phyloP scores from a whole-genome alignment of 208 protist species.

The Wallacemonas sp. region DNA sequence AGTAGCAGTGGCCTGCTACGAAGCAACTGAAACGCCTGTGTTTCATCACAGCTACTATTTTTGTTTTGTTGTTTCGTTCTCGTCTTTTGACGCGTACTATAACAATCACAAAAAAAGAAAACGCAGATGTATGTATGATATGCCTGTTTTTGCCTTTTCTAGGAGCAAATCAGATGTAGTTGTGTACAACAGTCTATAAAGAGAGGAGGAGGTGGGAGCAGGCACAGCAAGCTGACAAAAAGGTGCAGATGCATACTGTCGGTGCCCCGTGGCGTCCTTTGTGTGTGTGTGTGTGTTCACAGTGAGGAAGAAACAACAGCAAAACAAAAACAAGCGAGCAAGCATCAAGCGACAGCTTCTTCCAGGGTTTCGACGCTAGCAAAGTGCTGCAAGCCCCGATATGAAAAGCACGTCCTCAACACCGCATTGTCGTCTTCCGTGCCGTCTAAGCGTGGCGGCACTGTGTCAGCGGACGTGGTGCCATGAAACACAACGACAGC shows the following conservation, averaged over 20 bases:
- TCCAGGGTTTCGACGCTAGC: background rate
- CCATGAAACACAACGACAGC: conserved; percentile 29
- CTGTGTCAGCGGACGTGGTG: too few relatives aligned
- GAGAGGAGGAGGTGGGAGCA: background rate
- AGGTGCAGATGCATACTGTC: too few relatives aligned
- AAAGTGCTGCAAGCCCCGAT: background rate
- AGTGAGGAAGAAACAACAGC: background rate
- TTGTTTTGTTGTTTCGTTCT: too few relatives aligned
- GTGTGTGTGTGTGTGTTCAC: background rate
- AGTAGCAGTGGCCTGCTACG: too few relatives aligned
- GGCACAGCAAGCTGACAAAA: background rate
- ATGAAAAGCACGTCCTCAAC: conserved; percentile 2
- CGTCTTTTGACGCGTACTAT: too few relatives aligned
- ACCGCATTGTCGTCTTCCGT: background rate
- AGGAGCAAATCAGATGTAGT: background rate
- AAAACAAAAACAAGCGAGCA: background rate
- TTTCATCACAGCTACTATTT: too few relatives aligned
- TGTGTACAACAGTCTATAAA: background rate
- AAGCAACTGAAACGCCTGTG: too few relatives aligned
- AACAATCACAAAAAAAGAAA: too few relatives aligned
- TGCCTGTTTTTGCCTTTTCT: background rate
- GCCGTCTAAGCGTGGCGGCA: too few relatives aligned
- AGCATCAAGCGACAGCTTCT: conserved; percentile 1
- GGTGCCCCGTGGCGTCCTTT: too few relatives aligned
- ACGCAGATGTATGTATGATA: too few relatives aligned